A percentile compares a stretch with the other conserved stretches of the same genome.
These are phyloP conservation scores for Salix koriyanagi DNA, from an alignment of 345 rosid species.

Conservation along the genomic window DNA sequence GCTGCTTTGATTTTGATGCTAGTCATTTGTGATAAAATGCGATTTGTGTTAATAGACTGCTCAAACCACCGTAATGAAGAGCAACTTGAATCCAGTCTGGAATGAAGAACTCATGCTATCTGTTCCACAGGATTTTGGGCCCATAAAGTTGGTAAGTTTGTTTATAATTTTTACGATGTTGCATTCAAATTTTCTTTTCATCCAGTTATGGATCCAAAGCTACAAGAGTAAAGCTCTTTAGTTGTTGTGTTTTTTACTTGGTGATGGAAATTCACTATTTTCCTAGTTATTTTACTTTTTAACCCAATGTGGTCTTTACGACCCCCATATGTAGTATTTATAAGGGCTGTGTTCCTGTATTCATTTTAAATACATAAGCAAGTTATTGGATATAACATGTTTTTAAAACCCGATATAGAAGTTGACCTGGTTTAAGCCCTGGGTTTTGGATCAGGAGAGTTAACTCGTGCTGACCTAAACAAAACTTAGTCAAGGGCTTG, in stretches of 20 bases:
- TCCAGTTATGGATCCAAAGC: neutral
- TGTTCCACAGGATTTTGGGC: constrained; percentile 42
- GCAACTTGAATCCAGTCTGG: constrained; percentile 58
- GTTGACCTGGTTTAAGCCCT: too few relatives aligned
- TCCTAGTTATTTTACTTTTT: neutral
- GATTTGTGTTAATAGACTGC: constrained; percentile 24
- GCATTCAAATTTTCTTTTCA: neutral
- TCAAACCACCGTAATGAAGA: constrained; percentile 39
- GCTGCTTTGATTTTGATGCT: neutral
- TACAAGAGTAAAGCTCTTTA: neutral
- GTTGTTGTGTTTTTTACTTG: neutral
- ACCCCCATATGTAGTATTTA: neutral
- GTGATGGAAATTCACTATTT: neutral
- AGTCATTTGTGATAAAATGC: constrained; percentile 1
- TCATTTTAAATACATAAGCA: too few relatives aligned
- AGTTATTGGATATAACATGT: neutral
- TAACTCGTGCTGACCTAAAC: too few relatives aligned
- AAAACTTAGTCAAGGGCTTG: too few relatives aligned
- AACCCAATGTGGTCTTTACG: neutral
- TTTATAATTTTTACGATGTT: neutral
- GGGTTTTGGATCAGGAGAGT: too few relatives aligned
- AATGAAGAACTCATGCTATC: constrained; percentile 46
- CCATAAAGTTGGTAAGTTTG: constrained; percentile 44
- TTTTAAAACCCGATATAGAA: too few relatives aligned
- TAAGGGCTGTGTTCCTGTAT: neutral